These are phyloP conservation scores for Linnemannia schmuckeri DNA, from an alignment of 192 early-diverging fungal genomes.

Conservation along the genomic window DNA sequence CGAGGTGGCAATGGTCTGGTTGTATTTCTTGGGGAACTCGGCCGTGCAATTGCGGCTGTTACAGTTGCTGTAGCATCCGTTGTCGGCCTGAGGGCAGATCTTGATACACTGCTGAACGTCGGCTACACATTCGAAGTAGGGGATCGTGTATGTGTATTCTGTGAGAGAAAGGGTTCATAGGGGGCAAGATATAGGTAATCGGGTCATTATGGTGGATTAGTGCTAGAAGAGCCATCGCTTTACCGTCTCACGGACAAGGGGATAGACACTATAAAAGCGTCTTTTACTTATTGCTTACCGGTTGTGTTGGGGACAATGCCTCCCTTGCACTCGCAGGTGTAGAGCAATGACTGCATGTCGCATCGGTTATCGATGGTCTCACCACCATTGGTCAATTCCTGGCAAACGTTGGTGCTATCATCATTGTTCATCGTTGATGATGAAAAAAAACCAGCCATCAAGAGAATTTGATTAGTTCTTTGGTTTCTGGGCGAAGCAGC, in stretches of 20 bases:
- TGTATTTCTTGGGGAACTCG: constrained; percentile 52
- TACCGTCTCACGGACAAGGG: not conserved
- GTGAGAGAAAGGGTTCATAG: not conserved
- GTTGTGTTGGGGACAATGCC: constrained; percentile 37
- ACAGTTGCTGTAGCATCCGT: constrained; percentile 36
- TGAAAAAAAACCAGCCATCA: not conserved
- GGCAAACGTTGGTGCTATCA: constrained; percentile 44
- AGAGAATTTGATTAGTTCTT: not conserved
- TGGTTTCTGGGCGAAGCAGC: not conserved
- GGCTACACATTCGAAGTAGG: constrained; percentile 42
- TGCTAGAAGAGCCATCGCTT: not conserved
- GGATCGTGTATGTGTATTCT: constrained; percentile 53
- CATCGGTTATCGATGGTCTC: constrained; percentile 34
- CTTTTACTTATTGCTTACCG: constrained; percentile 5
- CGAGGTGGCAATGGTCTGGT: constrained; percentile 46
- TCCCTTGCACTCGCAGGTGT: constrained; percentile 33
- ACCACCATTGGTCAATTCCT: constrained; percentile 41
- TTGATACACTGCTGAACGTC: constrained; percentile 36
- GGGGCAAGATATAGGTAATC: too few relatives aligned
- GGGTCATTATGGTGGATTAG: not conserved
- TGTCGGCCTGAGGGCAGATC: constrained; percentile 23
- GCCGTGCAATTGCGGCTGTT: constrained; percentile 31
- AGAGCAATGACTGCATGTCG: constrained; percentile 29
- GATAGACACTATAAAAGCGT: too few relatives aligned
- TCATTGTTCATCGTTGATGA: not conserved